Base-by-base conservation (phyloP, 306 rosid species). In the Acacia crassicarpa region DNA sequence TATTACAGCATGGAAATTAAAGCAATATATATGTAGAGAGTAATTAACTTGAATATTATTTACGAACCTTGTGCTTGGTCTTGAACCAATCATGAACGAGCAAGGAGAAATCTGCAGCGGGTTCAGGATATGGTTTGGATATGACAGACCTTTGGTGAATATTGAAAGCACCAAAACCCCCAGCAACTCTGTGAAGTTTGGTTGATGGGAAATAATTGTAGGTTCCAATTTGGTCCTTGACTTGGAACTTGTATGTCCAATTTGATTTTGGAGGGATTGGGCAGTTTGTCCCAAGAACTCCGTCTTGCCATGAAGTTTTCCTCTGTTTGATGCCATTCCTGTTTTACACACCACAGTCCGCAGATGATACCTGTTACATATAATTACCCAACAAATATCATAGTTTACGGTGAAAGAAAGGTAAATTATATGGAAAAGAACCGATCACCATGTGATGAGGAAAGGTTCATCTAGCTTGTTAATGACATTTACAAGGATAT, bases 141-240 rank as follows among this genome's bases (percentile, higher is more conserved):
- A 95, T 93, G 49, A 91, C 89, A n/a, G 89, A 88, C 35, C 98
- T 88, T 1, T 90, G 89, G 13, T 80, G 86, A 84, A 95, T 10
- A 32, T 91, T 92, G 76, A 95, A 83, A 43, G 85, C 92, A 9
- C 98, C 98, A 67, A 91, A 93, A 80, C 86, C 97, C 9, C 98
- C 98, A 22, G 85, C 92, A 51, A 90, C 87, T 89, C 89, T 89
- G 5, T 95, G 97, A 66, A 95, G 51, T 70, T 85, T 77, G 51
- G 91, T 88, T 33, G 98, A 85, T 81, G 93, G 94, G 77, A 93
- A 91, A 84, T 93, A 95, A 53, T 73, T 78, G 87, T 8, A 95
- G 32, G 98, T 90, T 84, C 98, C 98, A 54, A 95, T 83, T 88
- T 93, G 98, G 85, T 95, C 98, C 77, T 95, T 95, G 0, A 83